Base-by-base conservation (phyloP, 2,329 filamentous ascomycete genomes). In the Arthrocladium fulminans region DNA sequence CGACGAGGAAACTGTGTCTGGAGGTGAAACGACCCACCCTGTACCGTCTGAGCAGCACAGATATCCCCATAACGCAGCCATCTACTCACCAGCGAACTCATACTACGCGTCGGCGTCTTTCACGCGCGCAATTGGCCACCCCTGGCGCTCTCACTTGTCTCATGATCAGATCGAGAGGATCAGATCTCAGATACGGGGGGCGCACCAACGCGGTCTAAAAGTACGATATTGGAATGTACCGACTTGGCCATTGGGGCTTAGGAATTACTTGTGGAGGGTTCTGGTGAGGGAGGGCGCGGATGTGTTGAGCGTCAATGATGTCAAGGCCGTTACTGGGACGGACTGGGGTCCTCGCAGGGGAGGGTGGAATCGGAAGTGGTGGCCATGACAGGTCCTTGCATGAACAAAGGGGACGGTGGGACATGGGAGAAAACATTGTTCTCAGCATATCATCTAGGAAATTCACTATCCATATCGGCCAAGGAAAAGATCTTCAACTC, bases 31-130 rank as follows among this genome's bases (percentile, higher is more conserved):
- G 24, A 58, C 57, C 2, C 64, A 69, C 7, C n/a, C n/a, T 17
- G 15, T 20, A 13, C 15, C 7, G n/a, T 20, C 38, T n/a, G 6
- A 6, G 12, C 3, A n/a, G n/a, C n/a, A n/a, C n/a, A n/a, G 32
- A 35, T 3, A 12, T 23, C 65, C 69, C 53, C 61, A 62, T 0
- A 59, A 59, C 3, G 64, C 69, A 17, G 64, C 68, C 54, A 62
- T 64, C 0, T 76, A 73, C 64, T 67, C 71, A 54, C 43, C 58
- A 5, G 67, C 68, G 12, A 80, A 78, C 55, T 77, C 74, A 20
- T 78, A 74, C 64, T 80, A 79, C 60, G 77, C 77, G 13, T 75
- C 71, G 3, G 69, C 73, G 7, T 73, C 72, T 3, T 79, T 80
- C 59, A 65, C 61, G 10, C 59, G 62, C 5, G 38, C 50, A 6